phyloP scores from a whole-genome alignment of 805 yeast genomes.

The Schizosaccharomyces lindneri region DNA sequence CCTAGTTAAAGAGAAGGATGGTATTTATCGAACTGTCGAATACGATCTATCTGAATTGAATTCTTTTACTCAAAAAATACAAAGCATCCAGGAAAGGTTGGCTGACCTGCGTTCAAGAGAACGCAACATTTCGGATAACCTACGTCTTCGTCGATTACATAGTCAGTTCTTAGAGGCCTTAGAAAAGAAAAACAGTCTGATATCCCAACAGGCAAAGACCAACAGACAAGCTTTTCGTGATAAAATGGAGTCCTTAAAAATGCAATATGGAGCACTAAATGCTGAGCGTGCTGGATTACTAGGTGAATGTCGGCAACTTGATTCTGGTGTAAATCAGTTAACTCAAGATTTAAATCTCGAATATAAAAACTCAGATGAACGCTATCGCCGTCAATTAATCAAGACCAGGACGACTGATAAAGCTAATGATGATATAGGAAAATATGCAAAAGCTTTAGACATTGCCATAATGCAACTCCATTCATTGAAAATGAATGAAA shows the following conservation, averaged over 20 bases:
- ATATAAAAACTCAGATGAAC: constrained; percentile 37
- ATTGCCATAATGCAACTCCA: constrained; percentile 85
- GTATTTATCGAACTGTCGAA: background rate
- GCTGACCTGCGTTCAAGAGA: constrained; percentile 16
- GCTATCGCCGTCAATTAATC: constrained; percentile 46
- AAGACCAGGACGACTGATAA: constrained; percentile 50
- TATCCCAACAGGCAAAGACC: constrained; percentile 31
- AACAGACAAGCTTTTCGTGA: constrained; percentile 37
- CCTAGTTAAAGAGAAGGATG: too few species aligned
- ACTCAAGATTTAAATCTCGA: constrained; percentile 41
- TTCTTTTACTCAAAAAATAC: background rate
- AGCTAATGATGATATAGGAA: constrained; percentile 56
- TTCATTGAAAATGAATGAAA: constrained; percentile 72
- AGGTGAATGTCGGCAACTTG: constrained; percentile 70
- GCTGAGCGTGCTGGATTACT: constrained; percentile 18
- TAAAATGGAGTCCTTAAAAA: constrained; percentile 26
- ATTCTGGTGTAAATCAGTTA: constrained; percentile 36
- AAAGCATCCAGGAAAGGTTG: background rate
- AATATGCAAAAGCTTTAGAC: constrained; percentile 68
- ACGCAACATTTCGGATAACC: constrained; percentile 36
- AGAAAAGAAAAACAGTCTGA: constrained; percentile 21
- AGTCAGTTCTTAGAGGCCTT: constrained; percentile 18
- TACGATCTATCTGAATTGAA: background rate
- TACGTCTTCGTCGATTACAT: constrained; percentile 28
- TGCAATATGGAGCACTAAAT: constrained; percentile 27